Percentiles rank a stretch among this genome's conserved stretches.
phyloP scores from a whole-genome alignment of 108 stramenopile genomes.

The Skeletonema potamos region DNA sequence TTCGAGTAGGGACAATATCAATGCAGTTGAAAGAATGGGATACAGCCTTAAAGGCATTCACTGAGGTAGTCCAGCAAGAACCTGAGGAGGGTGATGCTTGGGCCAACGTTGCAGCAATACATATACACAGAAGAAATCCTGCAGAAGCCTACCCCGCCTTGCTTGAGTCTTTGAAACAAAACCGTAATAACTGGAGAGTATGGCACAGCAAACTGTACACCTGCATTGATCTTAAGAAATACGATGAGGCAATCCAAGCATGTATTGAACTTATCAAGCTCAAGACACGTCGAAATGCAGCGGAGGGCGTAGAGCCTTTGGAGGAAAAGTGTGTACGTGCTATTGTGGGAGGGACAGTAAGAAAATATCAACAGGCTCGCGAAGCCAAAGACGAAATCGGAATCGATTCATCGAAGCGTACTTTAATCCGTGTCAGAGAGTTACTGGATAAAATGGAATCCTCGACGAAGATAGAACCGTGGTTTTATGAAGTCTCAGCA shows the following conservation, averaged over 20 bases:
- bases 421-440: slow-evolving; percentile 62
- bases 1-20: slow-evolving; percentile 82
- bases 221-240: slow-evolving; percentile 83
- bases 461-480: slow-evolving; percentile 51
- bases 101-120: slow-evolving; percentile 92
- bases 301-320: slow-evolving; percentile 59
- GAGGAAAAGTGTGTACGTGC: slow-evolving; percentile 80
- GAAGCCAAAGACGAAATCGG: slow-evolving; percentile 27
- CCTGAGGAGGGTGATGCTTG: slow-evolving; percentile 94
- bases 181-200: slow-evolving; percentile 82
- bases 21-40: slow-evolving; percentile 92
- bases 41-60: slow-evolving; percentile 84
- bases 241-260: slow-evolving; percentile 86
- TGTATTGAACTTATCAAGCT: slow-evolving; percentile 69
- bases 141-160: slow-evolving; percentile 83
- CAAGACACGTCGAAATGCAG: slow-evolving; percentile 37
- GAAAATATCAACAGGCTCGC: slow-evolving; percentile 38
- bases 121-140: slow-evolving; percentile 75
- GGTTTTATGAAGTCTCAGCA: slow-evolving; percentile 75
- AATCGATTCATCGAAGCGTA: slow-evolving; percentile 61
- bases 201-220: slow-evolving; percentile 85
- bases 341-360: slow-evolving; percentile 65
- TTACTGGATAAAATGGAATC: slow-evolving; percentile 59
- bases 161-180: slow-evolving; percentile 71
- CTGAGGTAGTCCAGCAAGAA: slow-evolving; percentile 92